Evolutionary conservation across 768 basidiomycete genomes (phyloP).

Genomic region (Boletellus ananas): DNA sequence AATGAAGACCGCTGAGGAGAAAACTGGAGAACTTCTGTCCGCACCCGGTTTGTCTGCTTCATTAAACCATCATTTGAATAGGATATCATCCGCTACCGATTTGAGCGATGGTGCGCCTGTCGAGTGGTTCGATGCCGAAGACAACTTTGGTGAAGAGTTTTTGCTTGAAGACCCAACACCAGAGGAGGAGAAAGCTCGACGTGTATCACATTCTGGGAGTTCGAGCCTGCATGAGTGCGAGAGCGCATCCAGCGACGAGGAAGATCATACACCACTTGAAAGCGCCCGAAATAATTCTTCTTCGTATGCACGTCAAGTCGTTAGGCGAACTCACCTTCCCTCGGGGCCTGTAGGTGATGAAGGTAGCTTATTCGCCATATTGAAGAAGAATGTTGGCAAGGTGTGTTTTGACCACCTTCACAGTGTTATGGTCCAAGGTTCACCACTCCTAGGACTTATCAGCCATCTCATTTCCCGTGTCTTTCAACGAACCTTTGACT

Average conservation of each 20-base stretch:
- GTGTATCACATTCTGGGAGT: conserved; percentile 39
- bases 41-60: conserved; percentile 25
- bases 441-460: conserved; percentile 60
- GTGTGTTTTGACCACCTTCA: conserved; percentile 34
- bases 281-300: conserved; percentile 5
- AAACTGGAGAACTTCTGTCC: conserved; percentile 30
- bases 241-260: conserved; percentile 47
- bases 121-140: conserved; percentile 79
- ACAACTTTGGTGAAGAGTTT: conserved; percentile 51
- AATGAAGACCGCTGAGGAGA: conserved; percentile 49
- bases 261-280: conserved; percentile 19
- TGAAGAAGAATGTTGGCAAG: conserved; percentile 89
- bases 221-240: conserved; percentile 39
- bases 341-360: conserved; percentile 64
- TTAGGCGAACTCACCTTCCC: conserved; percentile 56
- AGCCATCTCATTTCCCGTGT: conserved; percentile 79
- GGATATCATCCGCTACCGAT: conserved; percentile 47
- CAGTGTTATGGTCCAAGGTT: neutral
- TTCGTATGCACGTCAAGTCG: conserved; percentile 28
- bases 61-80: conserved; percentile 35
- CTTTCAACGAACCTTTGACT: conserved; percentile 86
- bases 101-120: conserved; percentile 44
- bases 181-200: conserved; percentile 38
- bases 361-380: conserved; percentile 74
- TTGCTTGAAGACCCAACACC: conserved; percentile 47